phyloP scores from a whole-genome alignment of 2,329 filamentous ascomycete species.

The Chalara sp. region DNA sequence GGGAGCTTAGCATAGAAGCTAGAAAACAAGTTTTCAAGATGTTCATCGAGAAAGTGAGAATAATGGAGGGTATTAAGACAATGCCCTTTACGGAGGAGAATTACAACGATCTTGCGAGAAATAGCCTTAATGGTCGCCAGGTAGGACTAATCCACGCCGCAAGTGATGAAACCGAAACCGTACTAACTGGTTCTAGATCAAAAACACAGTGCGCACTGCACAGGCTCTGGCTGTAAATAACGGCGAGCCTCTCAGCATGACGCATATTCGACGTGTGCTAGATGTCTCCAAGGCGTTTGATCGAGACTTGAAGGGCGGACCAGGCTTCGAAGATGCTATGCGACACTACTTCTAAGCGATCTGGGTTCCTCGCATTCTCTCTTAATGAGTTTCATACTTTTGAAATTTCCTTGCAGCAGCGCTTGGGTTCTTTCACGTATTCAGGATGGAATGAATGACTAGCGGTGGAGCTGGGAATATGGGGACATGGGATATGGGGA shows the following conservation, averaged over 20 bases:
- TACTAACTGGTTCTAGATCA: slow-evolving; percentile 46
- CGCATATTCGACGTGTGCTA: slow-evolving; percentile 75
- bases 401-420: no score
- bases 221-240: slow-evolving; percentile 78
- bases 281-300: slow-evolving; percentile 80
- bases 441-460: no score
- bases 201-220: slow-evolving; percentile 78
- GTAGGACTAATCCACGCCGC: slow-evolving; percentile 30
- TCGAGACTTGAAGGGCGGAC: slow-evolving; percentile 72
- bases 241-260: slow-evolving; percentile 63
- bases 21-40: slow-evolving; percentile 77
- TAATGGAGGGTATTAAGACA: slow-evolving; percentile 53
- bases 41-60: slow-evolving; percentile 68
- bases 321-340: slow-evolving; percentile 79
- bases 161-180: no score
- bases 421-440: no score
- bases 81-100: slow-evolving; percentile 61
- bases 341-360: slow-evolving; percentile 55
- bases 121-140: slow-evolving; percentile 63
- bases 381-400: no score
- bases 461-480: no score
- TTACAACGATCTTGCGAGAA: slow-evolving; percentile 57
- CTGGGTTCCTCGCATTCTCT: no score
- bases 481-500: no score
- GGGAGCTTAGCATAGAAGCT: slow-evolving; percentile 63